Evolutionary conservation across 805 yeast genomes (phyloP).

Genomic region (Pichia cabralensis): DNA sequence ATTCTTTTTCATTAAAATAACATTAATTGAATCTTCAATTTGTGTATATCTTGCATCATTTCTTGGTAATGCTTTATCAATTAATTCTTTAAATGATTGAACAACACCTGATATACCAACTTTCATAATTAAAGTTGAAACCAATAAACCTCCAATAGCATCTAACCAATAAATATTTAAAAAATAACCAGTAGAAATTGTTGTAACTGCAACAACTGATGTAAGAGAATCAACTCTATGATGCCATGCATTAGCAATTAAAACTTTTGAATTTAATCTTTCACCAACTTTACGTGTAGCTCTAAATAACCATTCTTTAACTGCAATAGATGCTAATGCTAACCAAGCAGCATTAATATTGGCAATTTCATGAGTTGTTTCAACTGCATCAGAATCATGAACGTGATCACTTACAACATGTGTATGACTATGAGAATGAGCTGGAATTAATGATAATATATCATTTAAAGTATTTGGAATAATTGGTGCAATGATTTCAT

Average conservation of each 20-base stretch:
- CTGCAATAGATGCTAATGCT: slow-evolving; percentile 77
- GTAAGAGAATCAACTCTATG: slow-evolving; percentile 93
- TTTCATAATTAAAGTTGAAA: slow-evolving; percentile 67
- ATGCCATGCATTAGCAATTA: slow-evolving; percentile 98
- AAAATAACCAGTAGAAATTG: slow-evolving; percentile 78
- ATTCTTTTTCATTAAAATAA: slow-evolving; percentile 24
- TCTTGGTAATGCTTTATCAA: slow-evolving; percentile 58
- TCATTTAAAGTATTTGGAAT: slow-evolving; percentile 57
- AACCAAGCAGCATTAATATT: slow-evolving; percentile 94
- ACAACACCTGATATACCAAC: slow-evolving; percentile 76
- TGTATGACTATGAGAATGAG: slow-evolving; percentile 46
- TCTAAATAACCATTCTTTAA: slow-evolving; percentile 82
- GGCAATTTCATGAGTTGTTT: slow-evolving; percentile 11
- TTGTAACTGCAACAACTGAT: slow-evolving; percentile 78
- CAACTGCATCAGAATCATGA: slow-evolving; percentile 31
- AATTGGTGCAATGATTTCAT: slow-evolving; percentile 55
- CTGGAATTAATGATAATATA: slow-evolving; percentile 36
- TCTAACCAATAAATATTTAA: slow-evolving; percentile 78
- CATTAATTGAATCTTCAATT: slow-evolving; percentile 28
- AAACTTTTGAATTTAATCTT: slow-evolving; percentile 72
- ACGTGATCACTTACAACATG: slow-evolving; percentile 1
- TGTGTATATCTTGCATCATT: slow-evolving; percentile 39
- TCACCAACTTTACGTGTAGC: slow-evolving; percentile 77
- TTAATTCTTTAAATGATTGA: slow-evolving; percentile 61
- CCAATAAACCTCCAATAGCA: slow-evolving; percentile 84